phyloP scores from a whole-genome alignment of 306 rosid genomes.

The Hippophae tibetana region DNA sequence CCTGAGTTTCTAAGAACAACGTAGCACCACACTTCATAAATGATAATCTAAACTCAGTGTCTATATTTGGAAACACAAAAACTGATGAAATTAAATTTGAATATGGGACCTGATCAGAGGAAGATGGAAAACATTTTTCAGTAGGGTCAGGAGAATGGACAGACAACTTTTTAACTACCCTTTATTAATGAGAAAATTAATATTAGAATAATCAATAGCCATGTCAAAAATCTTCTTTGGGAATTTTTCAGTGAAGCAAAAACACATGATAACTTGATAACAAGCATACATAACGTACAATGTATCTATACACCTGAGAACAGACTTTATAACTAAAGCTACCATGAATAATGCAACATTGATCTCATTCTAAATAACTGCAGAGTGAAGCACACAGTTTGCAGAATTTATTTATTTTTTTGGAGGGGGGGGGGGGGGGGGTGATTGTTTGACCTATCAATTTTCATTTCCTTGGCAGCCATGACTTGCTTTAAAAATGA shows the following conservation, averaged over 20 bases:
- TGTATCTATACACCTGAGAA: too few relatives aligned
- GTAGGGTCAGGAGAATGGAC: neutral
- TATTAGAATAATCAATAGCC: neutral
- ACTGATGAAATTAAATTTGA: neutral
- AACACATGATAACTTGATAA: neutral
- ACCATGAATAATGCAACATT: too few relatives aligned
- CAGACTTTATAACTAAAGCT: too few relatives aligned
- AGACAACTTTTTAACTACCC: too few relatives aligned
- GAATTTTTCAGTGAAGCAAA: neutral
- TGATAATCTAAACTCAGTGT: neutral
- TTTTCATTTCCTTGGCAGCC: conserved; percentile 80
- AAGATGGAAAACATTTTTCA: neutral
- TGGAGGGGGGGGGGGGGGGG: too few relatives aligned
- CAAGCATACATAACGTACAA: too few relatives aligned
- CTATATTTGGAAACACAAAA: neutral
- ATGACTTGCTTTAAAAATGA: conserved; percentile 58
- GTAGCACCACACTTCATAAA: neutral
- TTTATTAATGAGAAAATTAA: neutral
- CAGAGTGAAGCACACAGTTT: neutral
- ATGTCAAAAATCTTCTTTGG: neutral
- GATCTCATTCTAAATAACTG: too few relatives aligned
- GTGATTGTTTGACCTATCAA: conserved; percentile 56
- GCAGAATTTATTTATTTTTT: neutral
- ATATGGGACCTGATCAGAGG: neutral
- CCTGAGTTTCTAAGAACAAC: too few relatives aligned